Conservation (phyloP, 2,329 filamentous ascomycete genomes). For the Alternaria sp. region DNA sequence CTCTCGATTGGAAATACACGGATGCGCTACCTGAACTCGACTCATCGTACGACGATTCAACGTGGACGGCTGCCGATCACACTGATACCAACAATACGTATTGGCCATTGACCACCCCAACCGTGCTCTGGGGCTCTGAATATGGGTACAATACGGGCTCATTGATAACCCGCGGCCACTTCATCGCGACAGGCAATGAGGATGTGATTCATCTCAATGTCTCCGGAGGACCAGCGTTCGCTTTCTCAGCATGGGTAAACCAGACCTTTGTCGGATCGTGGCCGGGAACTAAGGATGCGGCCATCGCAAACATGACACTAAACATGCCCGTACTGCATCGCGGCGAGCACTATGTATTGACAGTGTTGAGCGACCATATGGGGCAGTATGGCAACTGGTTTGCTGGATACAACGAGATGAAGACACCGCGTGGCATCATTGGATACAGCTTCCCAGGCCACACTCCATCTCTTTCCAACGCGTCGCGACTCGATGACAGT, state of each 20-base stretch:
- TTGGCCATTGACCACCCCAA: slow-evolving; percentile 50
- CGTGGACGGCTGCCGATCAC: slow-evolving; percentile 69
- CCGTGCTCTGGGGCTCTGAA: slow-evolving; percentile 69
- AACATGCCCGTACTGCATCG: slow-evolving; percentile 60
- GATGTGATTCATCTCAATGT: slow-evolving; percentile 63
- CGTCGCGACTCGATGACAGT: slow-evolving; percentile 37
- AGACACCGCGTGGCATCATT: slow-evolving; percentile 67
- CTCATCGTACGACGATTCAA: slow-evolving; percentile 70
- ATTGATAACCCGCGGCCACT: slow-evolving; percentile 73
- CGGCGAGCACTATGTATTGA: slow-evolving; percentile 68
- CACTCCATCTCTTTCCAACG: slow-evolving; percentile 37
- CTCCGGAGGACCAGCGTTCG: slow-evolving; percentile 72
- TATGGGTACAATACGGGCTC: slow-evolving; percentile 76
- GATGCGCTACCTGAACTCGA: slow-evolving; percentile 75
- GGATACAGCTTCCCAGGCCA: slow-evolving; percentile 64
- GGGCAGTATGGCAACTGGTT: slow-evolving; percentile 72
- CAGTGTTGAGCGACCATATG: slow-evolving; percentile 75
- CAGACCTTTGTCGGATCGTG: slow-evolving; percentile 69
- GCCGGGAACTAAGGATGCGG: slow-evolving; percentile 60
- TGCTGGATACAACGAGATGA: slow-evolving; percentile 61
- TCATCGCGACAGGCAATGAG: slow-evolving; percentile 69
- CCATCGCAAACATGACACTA: slow-evolving; percentile 64
- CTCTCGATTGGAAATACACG: slow-evolving; percentile 70
- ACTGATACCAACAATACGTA: slow-evolving; percentile 64
- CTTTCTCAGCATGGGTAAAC: slow-evolving; percentile 72